Base-by-base conservation (phyloP, 208 protist species). In the Acanthamoeba sp. region DNA sequence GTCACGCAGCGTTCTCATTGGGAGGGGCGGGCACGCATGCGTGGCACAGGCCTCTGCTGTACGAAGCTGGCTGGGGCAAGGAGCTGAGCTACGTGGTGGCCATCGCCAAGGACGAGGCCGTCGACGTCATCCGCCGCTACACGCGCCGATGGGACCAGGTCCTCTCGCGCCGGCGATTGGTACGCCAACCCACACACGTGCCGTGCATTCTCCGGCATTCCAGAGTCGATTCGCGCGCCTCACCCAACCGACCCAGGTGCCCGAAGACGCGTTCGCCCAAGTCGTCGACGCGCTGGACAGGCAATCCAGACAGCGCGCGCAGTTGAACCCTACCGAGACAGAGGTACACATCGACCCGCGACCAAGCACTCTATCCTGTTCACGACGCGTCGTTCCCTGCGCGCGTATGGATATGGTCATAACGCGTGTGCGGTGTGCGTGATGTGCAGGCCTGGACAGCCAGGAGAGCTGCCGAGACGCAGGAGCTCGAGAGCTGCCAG, bases 41-140 rank as follows among this genome's bases (percentile, higher is more conserved):
- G 62, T 10, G 24, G 62, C 29, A 36, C 82, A 91, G 16, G 50
- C 96, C 97, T 34, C 50, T 97, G 6, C 87, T 95, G 27, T 97
- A 97, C 62, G 97, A 97, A 78, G 18, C n/a, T 14, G 97, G 97
- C 22, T 97, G 97, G 97, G 84, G 92, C 1, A 97, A 97, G 62
- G 94, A 96, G 62, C 93, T 97, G 29, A 88, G 42, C 5, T 97
- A 97, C 69, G 48, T 97, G 9, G 78, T 97, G 52, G 95, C 95
- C n/a, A 38, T 82, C 40, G 85, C 38, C 38, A 59, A 57, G 9
- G 93, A 95, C 29, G 96, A 89, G 55, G 40, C 94, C 18, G 80
- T 88, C 40, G 96, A 97, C 95, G 96, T 96, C 9, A 95, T 89
- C 0, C 82, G 64, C 34, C 91, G 96, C 82, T 97, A 97, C 73